Conservation (phyloP, 495 filamentous ascomycete genomes). For the Darksidea phi region DNA sequence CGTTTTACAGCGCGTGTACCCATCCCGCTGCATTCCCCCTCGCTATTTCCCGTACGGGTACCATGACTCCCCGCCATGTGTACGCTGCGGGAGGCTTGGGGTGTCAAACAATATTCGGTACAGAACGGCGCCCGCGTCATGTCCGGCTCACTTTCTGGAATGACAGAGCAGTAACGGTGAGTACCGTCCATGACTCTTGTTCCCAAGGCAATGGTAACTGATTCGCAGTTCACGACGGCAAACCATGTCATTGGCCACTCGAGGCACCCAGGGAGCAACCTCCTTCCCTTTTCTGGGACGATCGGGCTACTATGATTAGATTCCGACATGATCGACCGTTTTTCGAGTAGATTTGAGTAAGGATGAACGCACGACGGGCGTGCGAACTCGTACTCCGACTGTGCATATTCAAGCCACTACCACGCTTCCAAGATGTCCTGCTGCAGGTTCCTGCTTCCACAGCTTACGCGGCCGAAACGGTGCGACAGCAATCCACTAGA, state of each 20-base stretch:
- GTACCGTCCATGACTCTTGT: not conserved
- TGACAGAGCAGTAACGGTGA: slow-evolving; percentile 6
- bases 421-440: not conserved
- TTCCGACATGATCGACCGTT: not conserved
- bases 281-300: too few relatives aligned
- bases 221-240: not conserved
- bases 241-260: not conserved
- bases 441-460: slow-evolving; percentile 24
- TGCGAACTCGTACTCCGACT: not conserved
- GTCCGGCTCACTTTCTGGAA: slow-evolving; percentile 10
- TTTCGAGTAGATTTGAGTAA: not conserved
- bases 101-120: not conserved
- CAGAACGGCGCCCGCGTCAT: not conserved
- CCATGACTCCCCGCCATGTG: slow-evolving; percentile 10
- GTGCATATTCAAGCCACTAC: not conserved
- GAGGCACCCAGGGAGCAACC: too few relatives aligned
- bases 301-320: too few relatives aligned
- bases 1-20: slow-evolving; percentile 1
- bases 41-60: slow-evolving; percentile 14
- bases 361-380: not conserved
- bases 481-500: not conserved
- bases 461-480: slow-evolving; percentile 27
- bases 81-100: slow-evolving; percentile 3
- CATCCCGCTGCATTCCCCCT: not conserved
- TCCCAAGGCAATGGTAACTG: slow-evolving; percentile 12